Base-by-base conservation (phyloP, 2,329 filamentous ascomycete species). In the Proliferodiscus dingleyae region DNA sequence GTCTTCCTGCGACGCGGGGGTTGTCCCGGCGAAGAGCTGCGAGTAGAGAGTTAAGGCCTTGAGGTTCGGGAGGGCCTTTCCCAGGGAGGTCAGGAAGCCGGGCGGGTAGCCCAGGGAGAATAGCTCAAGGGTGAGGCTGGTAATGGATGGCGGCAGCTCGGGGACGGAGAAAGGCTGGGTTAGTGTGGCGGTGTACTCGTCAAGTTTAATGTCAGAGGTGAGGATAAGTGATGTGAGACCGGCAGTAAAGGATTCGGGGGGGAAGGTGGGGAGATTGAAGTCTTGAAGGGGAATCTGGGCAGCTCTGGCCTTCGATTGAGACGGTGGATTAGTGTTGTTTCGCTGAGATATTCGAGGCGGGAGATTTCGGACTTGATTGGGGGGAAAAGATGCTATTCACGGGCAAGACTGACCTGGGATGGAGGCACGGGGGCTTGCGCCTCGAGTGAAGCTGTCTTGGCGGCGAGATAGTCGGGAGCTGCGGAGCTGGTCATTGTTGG, bases 161-260 rank as follows among this genome's bases (percentile, higher is more conserved):
- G 69, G 66, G 18, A 71, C 56, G 0, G 59, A 53, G 55, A 62
- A 66, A 10, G 63, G 54, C 10, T 52, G 36, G 3, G 22, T 41
- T 29, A 74, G 63, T 6, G 68, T 53, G 13, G 49, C 41, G 43
- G 68, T 64, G 60, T 74, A 74, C 30, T 71, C 67, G 51, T 68
- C 66, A 43, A 71, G 64, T 49, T 69, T 69, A 60, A 74, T 71
- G 55, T 72, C 71, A 34, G 65, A 66, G 36, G 71, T 73, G n/a
- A 74, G 58, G 19, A 70, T 74, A 13, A 75, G 58, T 22, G 69
- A 64, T 45, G 64, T 64, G 5, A 60, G 51, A 11, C 46, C 46
- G 5, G 73, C 56, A 4, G 68, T 42, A 38, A 73, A 61, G 5
- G 71, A 70, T 56, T 68, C 60, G 0, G 63, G 58, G 2, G 71